Evolutionary conservation across 2,329 filamentous ascomycete genomes (phyloP), one percentile per base, ranked within the genome.

Genomic region (Alternaria incomplexa): DNA sequence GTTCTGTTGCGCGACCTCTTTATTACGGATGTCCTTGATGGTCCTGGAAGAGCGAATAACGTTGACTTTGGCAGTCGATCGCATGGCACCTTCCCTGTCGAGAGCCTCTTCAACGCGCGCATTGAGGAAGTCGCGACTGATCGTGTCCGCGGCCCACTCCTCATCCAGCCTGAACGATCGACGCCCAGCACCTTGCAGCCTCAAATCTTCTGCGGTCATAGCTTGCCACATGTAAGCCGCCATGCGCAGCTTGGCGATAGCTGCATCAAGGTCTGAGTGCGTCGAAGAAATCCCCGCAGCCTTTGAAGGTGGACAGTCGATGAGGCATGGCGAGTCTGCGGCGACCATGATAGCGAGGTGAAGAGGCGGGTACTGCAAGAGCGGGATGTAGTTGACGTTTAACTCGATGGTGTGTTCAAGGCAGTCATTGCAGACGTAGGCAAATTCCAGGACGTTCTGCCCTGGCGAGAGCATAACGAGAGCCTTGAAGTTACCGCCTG

Each of bases 191-290:
- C 71, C 71, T 53, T 74, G 72, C 17, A 57, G 23, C 1, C 71
- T 68, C 65, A 77, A 57, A 43, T 77, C 74, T 60, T 78, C 75
- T 2, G 75, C 76, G n/a, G 73, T 77, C 65, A 75, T 66, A 13
- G 75, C 75, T 58, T 79, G 75, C 75, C 75, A 78, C 75, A 78
- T 77, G 62, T 76, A 77, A 3, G 76, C 75, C 7, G 75, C 71
- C 68, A 75, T 77, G n/a, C 75, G 70, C 12, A 78, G 65, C 67
- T 79, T 79, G 8, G 70, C 68, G 40, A 76, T 68, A 5, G 72
- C 75, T 28, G 74, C 74, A n/a, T 73, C 64, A 7, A 79, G 61
- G 46, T 70, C 69, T 6, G 68, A 67, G 40, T 78, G 75, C 4
- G 75, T 66, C 3, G 71, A 73, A 22, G 69, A 69, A 2, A 72